Evolutionary conservation across 257 asterid genomes (phyloP), one percentile per base, ranked within the genome.

Genomic region (Ilex asprella): DNA sequence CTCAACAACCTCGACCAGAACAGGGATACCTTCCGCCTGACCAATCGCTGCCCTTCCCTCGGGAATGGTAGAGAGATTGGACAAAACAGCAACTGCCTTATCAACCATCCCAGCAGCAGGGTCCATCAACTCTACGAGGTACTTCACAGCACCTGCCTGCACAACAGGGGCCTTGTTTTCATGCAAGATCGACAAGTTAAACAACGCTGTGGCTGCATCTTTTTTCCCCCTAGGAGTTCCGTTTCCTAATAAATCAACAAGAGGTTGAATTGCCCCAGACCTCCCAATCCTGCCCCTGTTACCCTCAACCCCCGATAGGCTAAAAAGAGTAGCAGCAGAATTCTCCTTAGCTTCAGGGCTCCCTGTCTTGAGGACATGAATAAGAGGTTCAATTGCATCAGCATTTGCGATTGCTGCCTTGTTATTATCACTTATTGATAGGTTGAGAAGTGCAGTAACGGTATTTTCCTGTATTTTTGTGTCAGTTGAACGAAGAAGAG

Each of bases 41-140:
- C 94, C 95, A 55, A 89, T 89, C 5, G 80, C 81, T 2, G 81
- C 61, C 74, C 94, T 75, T 55, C 92, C 97, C 69, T 87, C 97
- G 2, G 64, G 89, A 67, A 80, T 83, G 13, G 91, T 86, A 13
- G 95, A 83, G 64, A 89, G 95, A 74, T 87, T 84, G 10, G 95
- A 87, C 60, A 84, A 70, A 66, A 87, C 86, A 35, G 93, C 95
- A 43, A 87, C 95, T n/a, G 95, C 94, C 75, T 86, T 86, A 68
- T 86, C 97, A 47, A 89, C 95, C 97, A 89, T 84, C 50, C 97
- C 97, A 46, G 78, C 82, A 10, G 97, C 91, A 10, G 97, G 95
- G 75, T 89, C 95, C 91, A 89, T 84, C 81, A 87, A 72, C 63
- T 87, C 94, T 27, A 89, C 87, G 43, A 89, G 95, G 76, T 84